phyloP scores from a whole-genome alignment of 352 stramenopile species.

The Peronospora destructor region DNA sequence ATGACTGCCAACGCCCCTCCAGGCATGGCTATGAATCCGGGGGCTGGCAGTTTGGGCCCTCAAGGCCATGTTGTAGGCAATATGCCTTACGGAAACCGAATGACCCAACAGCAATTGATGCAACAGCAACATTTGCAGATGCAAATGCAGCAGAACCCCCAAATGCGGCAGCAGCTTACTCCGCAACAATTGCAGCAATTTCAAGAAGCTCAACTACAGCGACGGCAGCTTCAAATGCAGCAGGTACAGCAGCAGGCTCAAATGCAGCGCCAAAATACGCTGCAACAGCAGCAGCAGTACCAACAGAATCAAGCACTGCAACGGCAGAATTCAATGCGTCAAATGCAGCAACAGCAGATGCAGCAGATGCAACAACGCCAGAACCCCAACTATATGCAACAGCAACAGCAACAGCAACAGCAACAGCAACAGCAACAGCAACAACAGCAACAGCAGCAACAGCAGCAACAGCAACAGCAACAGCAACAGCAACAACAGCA shows the following conservation, averaged over 20 bases:
- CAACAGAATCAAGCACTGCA: conserved; percentile 43
- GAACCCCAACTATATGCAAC: conserved; percentile 58
- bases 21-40: conserved; percentile 47
- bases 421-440: conserved; percentile 47
- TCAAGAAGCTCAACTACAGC: conserved; percentile 63
- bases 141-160: conserved; percentile 75
- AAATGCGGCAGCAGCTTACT: conserved; percentile 75
- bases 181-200: conserved; percentile 79
- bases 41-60: conserved; percentile 44
- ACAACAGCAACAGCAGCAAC: conserved; percentile 47
- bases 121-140: conserved; percentile 75
- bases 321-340: conserved; percentile 48
- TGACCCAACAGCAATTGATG: conserved; percentile 77
- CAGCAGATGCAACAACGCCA: conserved; percentile 57
- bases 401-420: conserved; percentile 46
- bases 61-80: conserved; percentile 59
- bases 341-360: conserved; percentile 56
- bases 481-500: conserved; percentile 56
- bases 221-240: conserved; percentile 63
- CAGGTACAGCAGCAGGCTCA: conserved; percentile 50
- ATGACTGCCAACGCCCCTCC: conserved; percentile 39
- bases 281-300: conserved; percentile 54
- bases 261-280: conserved; percentile 49
- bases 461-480: conserved; percentile 27
- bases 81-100: conserved; percentile 65